Conservation (phyloP, 2,329 filamentous ascomycete species). For the Fusarium goolgardi region DNA sequence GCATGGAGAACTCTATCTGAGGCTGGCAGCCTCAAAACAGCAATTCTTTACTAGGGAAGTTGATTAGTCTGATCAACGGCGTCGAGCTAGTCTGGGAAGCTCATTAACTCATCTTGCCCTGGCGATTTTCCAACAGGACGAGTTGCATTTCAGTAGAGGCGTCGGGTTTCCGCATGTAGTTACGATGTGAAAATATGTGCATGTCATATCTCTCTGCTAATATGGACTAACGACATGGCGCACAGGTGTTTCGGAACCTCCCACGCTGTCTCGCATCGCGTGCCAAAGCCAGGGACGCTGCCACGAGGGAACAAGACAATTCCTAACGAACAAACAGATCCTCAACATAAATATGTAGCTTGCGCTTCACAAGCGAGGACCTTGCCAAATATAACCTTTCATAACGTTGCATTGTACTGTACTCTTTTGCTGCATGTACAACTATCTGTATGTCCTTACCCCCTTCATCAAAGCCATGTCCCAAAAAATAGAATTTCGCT, state of each 20-base stretch:
- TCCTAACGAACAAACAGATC: background rate
- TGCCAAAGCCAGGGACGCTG: conserved; percentile 18
- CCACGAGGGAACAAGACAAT: background rate
- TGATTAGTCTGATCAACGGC: conserved; percentile 30
- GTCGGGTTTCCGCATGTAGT: conserved; percentile 25
- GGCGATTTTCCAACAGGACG: conserved; percentile 5
- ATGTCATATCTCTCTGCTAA: background rate
- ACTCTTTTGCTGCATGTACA: conserved; percentile 22
- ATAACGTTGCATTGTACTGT: conserved; percentile 2
- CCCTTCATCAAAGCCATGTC: conserved; percentile 16
- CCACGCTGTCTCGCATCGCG: conserved; percentile 3
- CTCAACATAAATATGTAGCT: conserved; percentile 12
- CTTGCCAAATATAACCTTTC: background rate
- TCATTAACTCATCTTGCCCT: conserved; percentile 9
- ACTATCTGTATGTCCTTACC: conserved; percentile 22
- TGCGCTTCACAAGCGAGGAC: conserved; percentile 14
- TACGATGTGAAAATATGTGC: conserved; percentile 17
- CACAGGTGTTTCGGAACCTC: conserved; percentile 1
- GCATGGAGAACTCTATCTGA: background rate
- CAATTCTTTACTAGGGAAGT: conserved; percentile 6
- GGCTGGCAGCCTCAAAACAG: conserved; percentile 7
- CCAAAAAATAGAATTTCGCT: conserved; percentile 32
- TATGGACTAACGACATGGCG: background rate
- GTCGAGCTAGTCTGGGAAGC: conserved; percentile 12
- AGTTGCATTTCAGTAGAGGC: conserved; percentile 29